A percentile compares a stretch with the other conserved stretches of the same genome.
Evolutionary conservation across 2,329 filamentous ascomycete species (phyloP).

Genomic region (Diaporthe citriasiana): DNA sequence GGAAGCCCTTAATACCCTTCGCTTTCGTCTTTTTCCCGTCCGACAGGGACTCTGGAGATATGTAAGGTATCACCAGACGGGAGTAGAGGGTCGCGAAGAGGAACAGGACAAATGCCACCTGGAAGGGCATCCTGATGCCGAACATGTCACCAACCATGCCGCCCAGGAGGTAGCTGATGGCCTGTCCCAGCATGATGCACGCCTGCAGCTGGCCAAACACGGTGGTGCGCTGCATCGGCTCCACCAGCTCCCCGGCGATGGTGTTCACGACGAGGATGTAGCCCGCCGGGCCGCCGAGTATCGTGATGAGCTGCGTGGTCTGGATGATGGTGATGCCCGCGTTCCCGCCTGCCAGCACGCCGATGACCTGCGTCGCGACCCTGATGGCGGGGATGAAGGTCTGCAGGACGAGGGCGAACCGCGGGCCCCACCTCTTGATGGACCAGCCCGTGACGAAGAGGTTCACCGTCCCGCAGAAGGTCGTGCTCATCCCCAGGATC

Average conservation of each 20-base stretch:
- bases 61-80: slow-evolving; percentile 61
- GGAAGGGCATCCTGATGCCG: slow-evolving; percentile 75
- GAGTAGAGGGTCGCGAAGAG: slow-evolving; percentile 59
- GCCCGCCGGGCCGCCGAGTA: slow-evolving; percentile 77
- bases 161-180: slow-evolving; percentile 74
- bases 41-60: slow-evolving; percentile 59
- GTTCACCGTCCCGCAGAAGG: slow-evolving; percentile 73
- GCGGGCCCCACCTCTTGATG: slow-evolving; percentile 76
- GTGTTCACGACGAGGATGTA: slow-evolving; percentile 79
- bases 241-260: slow-evolving; percentile 75
- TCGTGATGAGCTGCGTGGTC: slow-evolving; percentile 75
- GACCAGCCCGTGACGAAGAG: slow-evolving; percentile 77
- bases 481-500: slow-evolving; percentile 77
- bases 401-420: slow-evolving; percentile 72
- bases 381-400: slow-evolving; percentile 75
- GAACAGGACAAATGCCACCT: slow-evolving; percentile 72
- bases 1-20: slow-evolving; percentile 65
- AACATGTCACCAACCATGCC: slow-evolving; percentile 75
- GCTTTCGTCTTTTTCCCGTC: slow-evolving; percentile 50
- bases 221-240: slow-evolving; percentile 71
- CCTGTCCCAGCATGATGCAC: slow-evolving; percentile 75
- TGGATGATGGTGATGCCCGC: slow-evolving; percentile 78
- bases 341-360: slow-evolving; percentile 72
- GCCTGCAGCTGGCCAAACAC: slow-evolving; percentile 77
- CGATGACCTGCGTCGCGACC: slow-evolving; percentile 74